Base-by-base conservation (phyloP, 768 basidiomycete species). In the Gyrodon lividus region DNA sequence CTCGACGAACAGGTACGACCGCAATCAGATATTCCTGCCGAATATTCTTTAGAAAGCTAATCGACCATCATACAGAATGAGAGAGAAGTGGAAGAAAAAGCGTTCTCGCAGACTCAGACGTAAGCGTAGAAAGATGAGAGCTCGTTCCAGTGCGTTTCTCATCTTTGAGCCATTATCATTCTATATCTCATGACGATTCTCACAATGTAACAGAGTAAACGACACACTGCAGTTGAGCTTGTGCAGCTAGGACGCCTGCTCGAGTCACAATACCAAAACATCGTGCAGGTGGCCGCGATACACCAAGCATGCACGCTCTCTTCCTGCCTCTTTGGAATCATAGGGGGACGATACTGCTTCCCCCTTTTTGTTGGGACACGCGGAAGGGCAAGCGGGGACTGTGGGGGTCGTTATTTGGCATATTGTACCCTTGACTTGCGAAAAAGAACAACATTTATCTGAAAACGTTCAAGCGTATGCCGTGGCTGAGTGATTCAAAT, bases 11-110 rank as follows among this genome's bases (percentile, higher is more conserved):
- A 63, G 59, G 72, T 69, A 44, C 12, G 63, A 55, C 26, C 9
- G 22, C 7, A 17, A 40, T 26, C 8, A 4, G 5, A 23, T 19
- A 7, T 13, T 14, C 6, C 14, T 43, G 16, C 35, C 6, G 2
- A n/a, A 37, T 31, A 0, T 2, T 17, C 5, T 2, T 22, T 19
- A 5, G 2, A 22, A 35, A 31, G 14, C 46, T 60, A 46, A 66
- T 14, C 0, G 2, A 12, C 0, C 20, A 30, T 17, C 10, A 16
- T n/a, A 13, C 48, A 87, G 82, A 59, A 92, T 92, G 90, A 90
- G 90, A 89, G 90, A 92, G 74, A 92, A 92, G 86, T 92, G 90
- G 90, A 92, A 92, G 84, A 93, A 93, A 77, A 93, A 93, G 81
- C 82, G 90, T 70, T 90, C 90, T 59, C 85, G 90, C 71, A 89